Base-by-base conservation (phyloP, 306 rosid genomes). In the Castanea mollissima region DNA sequence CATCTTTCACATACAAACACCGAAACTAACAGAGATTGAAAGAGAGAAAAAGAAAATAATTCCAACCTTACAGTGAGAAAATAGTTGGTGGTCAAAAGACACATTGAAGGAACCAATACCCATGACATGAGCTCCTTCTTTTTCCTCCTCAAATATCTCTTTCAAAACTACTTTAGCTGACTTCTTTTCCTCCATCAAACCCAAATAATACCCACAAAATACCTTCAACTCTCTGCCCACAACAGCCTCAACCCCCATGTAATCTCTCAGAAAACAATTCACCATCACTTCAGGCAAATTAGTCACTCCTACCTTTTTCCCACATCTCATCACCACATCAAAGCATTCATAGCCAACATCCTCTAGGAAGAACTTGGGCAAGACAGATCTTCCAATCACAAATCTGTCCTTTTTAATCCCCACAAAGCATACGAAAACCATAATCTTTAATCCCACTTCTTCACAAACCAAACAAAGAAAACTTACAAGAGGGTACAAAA, bases 141-240 rank as follows among this genome's bases (percentile, higher is more conserved):
- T 29, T 63, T 63, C 69, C n/a, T 63, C 69, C 38, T 32, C 69
- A 63, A 27, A 14, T 2, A 63, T 29, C 69, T 63, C n/a, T 1
- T 63, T 29, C 69, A 63, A 29, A 13, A 63, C 69, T 5, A 13
- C 31, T 14, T 14, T 29, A 15, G 11, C 20, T 29, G 69, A 13
- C 20, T 63, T 63, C n/a, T 29, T 63, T 63, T 27, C 38, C 69
- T 63, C 41, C 69, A 63, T 27, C 69, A 63, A 29, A 29, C 69
- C 69, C 69, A 63, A 16, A 63, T 23, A 63, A 63, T 27, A 63
- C n/a, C 69, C 69, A 63, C 18, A 14, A 12, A 63, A 32, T 63
- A 63, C 69, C 69, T 63, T 63, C 69, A 63, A 63, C n/a, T 63
- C 69, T 63, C 69, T 63, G 9, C 41, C 69, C 69, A 63, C 19